Evolutionary conservation across 148 eudicot species (phyloP), one percentile per base, ranked within the genome.

Genomic region (Silene conica): DNA sequence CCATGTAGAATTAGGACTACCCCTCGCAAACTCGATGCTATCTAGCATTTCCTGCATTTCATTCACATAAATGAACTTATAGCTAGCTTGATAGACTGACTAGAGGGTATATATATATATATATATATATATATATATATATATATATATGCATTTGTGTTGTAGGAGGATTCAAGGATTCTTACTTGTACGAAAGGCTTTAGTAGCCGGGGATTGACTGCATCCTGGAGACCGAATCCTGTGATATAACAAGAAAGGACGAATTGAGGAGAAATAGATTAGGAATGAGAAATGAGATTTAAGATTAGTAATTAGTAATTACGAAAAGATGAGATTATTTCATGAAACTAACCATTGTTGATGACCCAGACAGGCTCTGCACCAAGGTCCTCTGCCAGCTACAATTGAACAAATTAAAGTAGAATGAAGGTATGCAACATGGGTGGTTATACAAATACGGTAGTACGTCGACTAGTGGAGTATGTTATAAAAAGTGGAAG

Each of bases 21-120:
- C 97, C 78, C 86, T 88, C 13, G 97, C 93, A 87, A 94, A 94
- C 87, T 94, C 98, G n/a, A 94, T 80, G 28, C 96, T 88, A 75
- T 90, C 87, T 11, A 91, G 80, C 74, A 82, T 77, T 76, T 89
- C 92, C 93, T 90, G 76, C 8, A 59, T 66, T 50, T 3, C 13
- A 7, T 50, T 3, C 13, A 7, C 12, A 48, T 50, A 7, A 50
- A 50, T 61, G 25, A 7, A 59, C 4, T 0, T 59, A 20, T 59
- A 0, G 0, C 23, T 19, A n/a, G n/a, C n/a, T n/a, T n/a, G n/a
- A n/a, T n/a, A n/a, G n/a, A n/a, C n/a, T n/a, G n/a, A n/a, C n/a
- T n/a, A n/a, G n/a, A n/a, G n/a, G n/a, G n/a, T 22, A 22, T 21
- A 31, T 2, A 26, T 26, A 2, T 26, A 26, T 26, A 26, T 26